A percentile compares a stretch with the other conserved stretches of the same genome.
Evolutionary conservation across 192 early-diverging fungal species (phyloP).

Genomic region (Geranomyces variabilis): DNA sequence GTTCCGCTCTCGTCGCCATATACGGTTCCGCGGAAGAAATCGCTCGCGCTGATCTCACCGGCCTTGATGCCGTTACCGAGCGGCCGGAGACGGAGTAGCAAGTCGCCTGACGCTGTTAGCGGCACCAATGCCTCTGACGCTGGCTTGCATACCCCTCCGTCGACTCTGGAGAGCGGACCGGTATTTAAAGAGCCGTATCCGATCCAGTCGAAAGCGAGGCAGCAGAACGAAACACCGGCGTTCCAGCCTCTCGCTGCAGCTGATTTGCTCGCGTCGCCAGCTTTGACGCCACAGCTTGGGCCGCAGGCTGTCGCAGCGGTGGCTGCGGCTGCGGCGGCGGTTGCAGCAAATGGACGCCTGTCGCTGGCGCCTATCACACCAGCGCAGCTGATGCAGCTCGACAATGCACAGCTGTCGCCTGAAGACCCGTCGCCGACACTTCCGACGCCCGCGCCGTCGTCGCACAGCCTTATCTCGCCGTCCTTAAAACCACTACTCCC

Average conservation of each 20-base stretch:
- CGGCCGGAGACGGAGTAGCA: slow-evolving; percentile 1
- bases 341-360: background rate
- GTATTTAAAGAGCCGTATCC: slow-evolving; percentile 28
- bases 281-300: slow-evolving; percentile 26
- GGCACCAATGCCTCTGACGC: background rate
- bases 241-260: background rate
- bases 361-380: slow-evolving; percentile 68
- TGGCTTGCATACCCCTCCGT: background rate
- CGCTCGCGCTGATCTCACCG: slow-evolving; percentile 14
- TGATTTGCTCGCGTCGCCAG: slow-evolving; percentile 18
- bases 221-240: no score
- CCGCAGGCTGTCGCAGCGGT: background rate
- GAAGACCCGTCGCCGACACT: background rate
- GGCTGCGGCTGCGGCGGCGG: background rate
- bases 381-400: slow-evolving; percentile 66
- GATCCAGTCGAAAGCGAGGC: background rate
- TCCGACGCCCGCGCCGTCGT: background rate
- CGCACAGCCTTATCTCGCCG: slow-evolving; percentile 39
- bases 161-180: slow-evolving; percentile 1
- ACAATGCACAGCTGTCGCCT: slow-evolving; percentile 35
- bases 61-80: slow-evolving; percentile 8
- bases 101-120: slow-evolving; percentile 16
- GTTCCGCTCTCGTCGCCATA: slow-evolving; percentile 39
- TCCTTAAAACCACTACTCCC: slow-evolving; percentile 43
- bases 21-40: slow-evolving; percentile 26